Conservation (phyloP, 805 yeast genomes). For the Candida argentea region DNA sequence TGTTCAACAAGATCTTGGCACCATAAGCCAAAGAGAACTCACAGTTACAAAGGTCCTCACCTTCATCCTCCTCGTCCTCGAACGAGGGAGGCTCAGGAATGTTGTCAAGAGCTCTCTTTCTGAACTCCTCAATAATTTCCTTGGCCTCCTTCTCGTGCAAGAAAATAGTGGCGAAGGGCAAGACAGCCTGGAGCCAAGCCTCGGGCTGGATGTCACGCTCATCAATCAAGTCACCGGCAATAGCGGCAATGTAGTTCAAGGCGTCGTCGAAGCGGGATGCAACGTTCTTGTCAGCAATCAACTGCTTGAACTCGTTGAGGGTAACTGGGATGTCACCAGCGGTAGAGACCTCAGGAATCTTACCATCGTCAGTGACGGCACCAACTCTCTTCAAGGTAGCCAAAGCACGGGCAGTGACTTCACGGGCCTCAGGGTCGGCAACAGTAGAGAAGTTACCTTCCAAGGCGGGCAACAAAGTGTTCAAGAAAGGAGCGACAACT, state of each 20-base stretch:
- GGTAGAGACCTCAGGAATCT: slow-evolving; percentile 92
- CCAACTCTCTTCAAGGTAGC: slow-evolving; percentile 98
- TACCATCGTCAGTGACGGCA: slow-evolving; percentile 84
- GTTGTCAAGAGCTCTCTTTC: slow-evolving; percentile 95
- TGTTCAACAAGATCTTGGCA: slow-evolving; percentile 99
- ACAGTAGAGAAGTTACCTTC: slow-evolving; percentile 89
- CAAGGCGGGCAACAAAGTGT: slow-evolving; percentile 90
- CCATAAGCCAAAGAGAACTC: slow-evolving; percentile 99
- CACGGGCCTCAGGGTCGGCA: slow-evolving; percentile 99
- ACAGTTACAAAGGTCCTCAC: slow-evolving; percentile 99
- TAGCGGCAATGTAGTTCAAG: slow-evolving; percentile 78
- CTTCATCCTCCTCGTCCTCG: slow-evolving; percentile 97
- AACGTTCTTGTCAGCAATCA: slow-evolving; percentile 57
- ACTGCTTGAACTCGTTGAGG: slow-evolving; percentile 65
- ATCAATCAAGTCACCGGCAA: slow-evolving; percentile 98
- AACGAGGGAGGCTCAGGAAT: slow-evolving; percentile 92
- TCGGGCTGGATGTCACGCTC: slow-evolving; percentile 89
- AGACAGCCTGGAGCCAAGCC: slow-evolving; percentile 80
- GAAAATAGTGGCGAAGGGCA: slow-evolving; percentile 94
- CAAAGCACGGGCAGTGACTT: slow-evolving; percentile 93
- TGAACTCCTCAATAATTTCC: slow-evolving; percentile 85
- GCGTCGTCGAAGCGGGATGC: slow-evolving; percentile 74
- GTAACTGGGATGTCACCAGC: slow-evolving; percentile 96
- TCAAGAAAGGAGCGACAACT: slow-evolving; percentile 98
- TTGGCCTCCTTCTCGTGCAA: slow-evolving; percentile 88